Conservation (phyloP, 164 flowering plant species). For the Piper betle region DNA sequence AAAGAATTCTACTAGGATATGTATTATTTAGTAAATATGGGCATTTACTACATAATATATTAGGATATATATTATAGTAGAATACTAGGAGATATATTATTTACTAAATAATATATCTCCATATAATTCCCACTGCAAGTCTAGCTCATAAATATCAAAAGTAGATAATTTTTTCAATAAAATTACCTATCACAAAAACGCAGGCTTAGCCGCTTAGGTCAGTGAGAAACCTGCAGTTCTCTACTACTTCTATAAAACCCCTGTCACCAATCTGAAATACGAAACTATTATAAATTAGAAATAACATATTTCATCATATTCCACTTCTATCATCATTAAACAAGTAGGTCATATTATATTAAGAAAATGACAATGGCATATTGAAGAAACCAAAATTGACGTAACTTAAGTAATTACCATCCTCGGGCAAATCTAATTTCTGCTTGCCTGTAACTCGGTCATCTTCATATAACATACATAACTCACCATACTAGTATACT, state of each 20-base stretch:
- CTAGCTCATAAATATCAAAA: too few relatives aligned
- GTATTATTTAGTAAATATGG: too few relatives aligned
- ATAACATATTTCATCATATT: background rate
- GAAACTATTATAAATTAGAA: background rate
- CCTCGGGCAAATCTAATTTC: background rate
- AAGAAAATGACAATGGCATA: background rate
- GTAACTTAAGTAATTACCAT: background rate
- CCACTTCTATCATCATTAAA: too few relatives aligned
- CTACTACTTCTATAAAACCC: conserved; percentile 74
- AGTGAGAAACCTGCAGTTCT: conserved; percentile 57
- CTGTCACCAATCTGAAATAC: conserved; percentile 53
- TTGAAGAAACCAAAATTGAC: too few relatives aligned
- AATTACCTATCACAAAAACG: conserved; percentile 76
- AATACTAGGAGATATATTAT: too few relatives aligned
- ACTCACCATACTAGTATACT: background rate
- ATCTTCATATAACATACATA: background rate
- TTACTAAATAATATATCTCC: too few relatives aligned
- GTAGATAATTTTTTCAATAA: too few relatives aligned
- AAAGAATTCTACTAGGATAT: too few relatives aligned
- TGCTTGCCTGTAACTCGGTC: background rate
- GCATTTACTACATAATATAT: too few relatives aligned
- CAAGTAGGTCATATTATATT: too few relatives aligned
- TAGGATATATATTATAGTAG: too few relatives aligned
- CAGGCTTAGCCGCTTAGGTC: conserved; percentile 78
- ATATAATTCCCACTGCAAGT: too few relatives aligned